phyloP scores from a whole-genome alignment of 169 alveolate genomes.

The Plasmodium gallinaceum region DNA sequence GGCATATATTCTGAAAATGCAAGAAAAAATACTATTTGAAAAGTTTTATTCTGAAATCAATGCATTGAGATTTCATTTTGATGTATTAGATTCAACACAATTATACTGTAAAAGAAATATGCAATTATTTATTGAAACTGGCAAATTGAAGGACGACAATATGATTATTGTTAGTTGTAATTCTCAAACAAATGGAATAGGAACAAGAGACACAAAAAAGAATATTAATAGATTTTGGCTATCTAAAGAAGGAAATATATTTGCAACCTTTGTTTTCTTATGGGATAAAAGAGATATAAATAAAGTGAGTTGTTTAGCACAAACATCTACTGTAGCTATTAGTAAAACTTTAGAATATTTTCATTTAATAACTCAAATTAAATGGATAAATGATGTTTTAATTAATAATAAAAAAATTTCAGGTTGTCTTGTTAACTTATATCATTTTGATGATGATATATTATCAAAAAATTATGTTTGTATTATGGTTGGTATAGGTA shows the following conservation, averaged over 20 bases:
- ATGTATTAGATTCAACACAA: slow-evolving; percentile 80
- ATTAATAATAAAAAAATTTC: slow-evolving; percentile 77
- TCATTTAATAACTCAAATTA: slow-evolving; percentile 71
- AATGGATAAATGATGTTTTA: slow-evolving; percentile 83
- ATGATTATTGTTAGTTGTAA: slow-evolving; percentile 77
- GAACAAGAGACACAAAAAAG: slow-evolving; percentile 77
- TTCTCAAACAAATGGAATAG: slow-evolving; percentile 81
- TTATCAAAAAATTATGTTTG: slow-evolving; percentile 10
- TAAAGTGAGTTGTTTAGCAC: slow-evolving; percentile 74
- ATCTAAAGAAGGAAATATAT: slow-evolving; percentile 77
- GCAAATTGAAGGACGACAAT: slow-evolving; percentile 17
- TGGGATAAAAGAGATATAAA: slow-evolving; percentile 71
- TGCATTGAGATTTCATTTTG: slow-evolving; percentile 43
- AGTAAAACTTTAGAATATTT: slow-evolving; percentile 74
- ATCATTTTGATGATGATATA: not conserved
- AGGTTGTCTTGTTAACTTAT: slow-evolving; percentile 72
- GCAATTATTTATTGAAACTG: slow-evolving; percentile 37
- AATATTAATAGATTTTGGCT: slow-evolving; percentile 76
- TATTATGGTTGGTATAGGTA: slow-evolving; percentile 52
- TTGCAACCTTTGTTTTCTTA: slow-evolving; percentile 70
- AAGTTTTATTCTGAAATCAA: not conserved
- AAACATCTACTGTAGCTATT: slow-evolving; percentile 80
- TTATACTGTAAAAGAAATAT: slow-evolving; percentile 78
- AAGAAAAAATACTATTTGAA: not conserved
- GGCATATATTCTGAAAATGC: too few relatives aligned